Evolutionary conservation across 352 stramenopile species (phyloP), one percentile per base, ranked within the genome.

Genomic region (Hyaloperonospora arabidopsidis): DNA sequence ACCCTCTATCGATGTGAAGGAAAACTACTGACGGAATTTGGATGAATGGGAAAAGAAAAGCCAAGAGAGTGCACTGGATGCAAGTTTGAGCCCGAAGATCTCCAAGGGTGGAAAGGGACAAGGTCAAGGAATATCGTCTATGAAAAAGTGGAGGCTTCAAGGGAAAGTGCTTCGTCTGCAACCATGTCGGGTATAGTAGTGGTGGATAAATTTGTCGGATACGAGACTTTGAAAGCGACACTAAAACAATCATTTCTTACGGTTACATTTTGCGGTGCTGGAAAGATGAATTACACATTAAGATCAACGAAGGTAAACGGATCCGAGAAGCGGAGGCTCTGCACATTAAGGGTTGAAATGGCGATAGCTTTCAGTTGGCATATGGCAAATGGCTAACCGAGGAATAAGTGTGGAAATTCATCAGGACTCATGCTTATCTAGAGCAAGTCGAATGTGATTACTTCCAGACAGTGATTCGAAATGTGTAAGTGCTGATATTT

Each of bases 321-420:
- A 29, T 29, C 3, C 25, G 25, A 8, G 7, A 8, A 7, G 25
- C 3, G 3, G 25, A 29, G 7, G 25, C 25, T 29, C 3, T 29
- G 25, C 7, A 29, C 3, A 8, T 29, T 29, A 3, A n/a, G 7
- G 3, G 25, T 29, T 29, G 3, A 29, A 7, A 29, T 29, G 25
- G 7, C 25, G 25, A 29, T 29, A 8, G 25, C 25, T 29, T 3
- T 29, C 25, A 3, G 25, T 7, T 7, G 25, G 25, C 0, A 71
- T n/a, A n/a, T n/a, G n/a, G n/a, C n/a, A 61, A 34, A 34, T 65
- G 12, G 34, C 59, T 0, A 34, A 54, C 2, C 21, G 43, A 5
- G 50, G 39, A 2, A 35, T 61, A 18, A 55, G 18, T 2, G 57
- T 57, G 1, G 57, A 70, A 29, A 58, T 63, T 29, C 28, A 43